phyloP scores from a whole-genome alignment of 495 filamentous ascomycete genomes.

The Penicillium lagena region DNA sequence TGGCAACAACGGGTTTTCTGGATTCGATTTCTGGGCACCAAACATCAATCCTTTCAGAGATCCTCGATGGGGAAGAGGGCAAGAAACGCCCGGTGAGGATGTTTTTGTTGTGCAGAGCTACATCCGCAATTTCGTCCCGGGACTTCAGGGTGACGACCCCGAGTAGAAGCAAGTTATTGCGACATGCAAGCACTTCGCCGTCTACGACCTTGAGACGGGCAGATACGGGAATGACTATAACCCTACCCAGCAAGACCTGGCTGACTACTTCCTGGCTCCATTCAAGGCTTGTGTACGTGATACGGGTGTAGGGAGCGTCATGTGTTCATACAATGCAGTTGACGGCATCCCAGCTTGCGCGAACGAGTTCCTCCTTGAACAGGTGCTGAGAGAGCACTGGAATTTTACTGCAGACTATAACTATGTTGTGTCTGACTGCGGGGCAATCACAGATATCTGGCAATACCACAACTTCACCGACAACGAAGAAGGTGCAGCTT shows the following conservation, averaged over 20 bases:
- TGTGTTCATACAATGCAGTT: slow-evolving; percentile 58
- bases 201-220: slow-evolving; percentile 57
- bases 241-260: slow-evolving; percentile 47
- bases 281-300: slow-evolving; percentile 36
- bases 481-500: slow-evolving; percentile 39
- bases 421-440: slow-evolving; percentile 55
- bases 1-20: slow-evolving; percentile 51
- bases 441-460: slow-evolving; percentile 51
- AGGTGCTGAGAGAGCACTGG: slow-evolving; percentile 47
- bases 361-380: slow-evolving; percentile 50
- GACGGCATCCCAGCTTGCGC: slow-evolving; percentile 54
- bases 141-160: slow-evolving; percentile 50
- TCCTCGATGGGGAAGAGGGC: slow-evolving; percentile 54
- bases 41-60: slow-evolving; percentile 65
- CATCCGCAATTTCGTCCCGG: slow-evolving; percentile 51
- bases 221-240: slow-evolving; percentile 49
- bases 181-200: slow-evolving; percentile 60
- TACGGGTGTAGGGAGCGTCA: slow-evolving; percentile 48
- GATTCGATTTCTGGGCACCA: slow-evolving; percentile 59
- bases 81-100: slow-evolving; percentile 60
- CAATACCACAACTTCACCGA: slow-evolving; percentile 46
- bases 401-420: slow-evolving; percentile 36
- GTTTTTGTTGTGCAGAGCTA: slow-evolving; percentile 51
- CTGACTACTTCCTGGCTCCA: slow-evolving; percentile 44
- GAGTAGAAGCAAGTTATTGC: slow-evolving; percentile 47